Evolutionary conservation across 768 basidiomycete genomes (phyloP), one percentile per base, ranked within the genome.

Genomic region (Sistotremastrum niveocremeum): DNA sequence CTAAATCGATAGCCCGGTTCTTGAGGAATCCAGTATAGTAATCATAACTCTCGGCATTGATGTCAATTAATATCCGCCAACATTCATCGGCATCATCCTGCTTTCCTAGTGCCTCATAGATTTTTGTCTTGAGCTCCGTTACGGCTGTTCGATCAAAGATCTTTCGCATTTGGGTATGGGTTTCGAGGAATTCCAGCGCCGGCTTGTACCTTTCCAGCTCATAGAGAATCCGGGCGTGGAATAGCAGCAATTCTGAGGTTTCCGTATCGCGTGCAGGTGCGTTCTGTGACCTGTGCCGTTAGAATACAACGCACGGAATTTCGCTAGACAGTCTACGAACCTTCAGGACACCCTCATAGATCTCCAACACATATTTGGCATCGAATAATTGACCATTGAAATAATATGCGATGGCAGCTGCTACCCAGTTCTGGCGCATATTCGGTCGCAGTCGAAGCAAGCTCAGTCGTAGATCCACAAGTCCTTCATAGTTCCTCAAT

Each of bases 341-440:
- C 73, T 90, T 87, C 30, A 90, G 62, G 6, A 73, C 79, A 20
- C 59, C 64, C 51, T 81, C 72, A 56, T 89, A 86, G 40, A 79
- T 74, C 46, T 85, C 78, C 31, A 94, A 61, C 2, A 86, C 75
- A 31, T 74, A 74, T 56, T 73, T 74, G 2, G 90, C 81, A 54
- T 86, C 82, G 7, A 60, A 55, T 3, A 76, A 60, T 51, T 91
- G 81, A 5, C 83, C 82, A 48, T 79, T 84, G 10, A 98, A 71
- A 56, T 89, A 83, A 61, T 88, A 81, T 3, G 93, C 90, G 30
- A 98, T 75, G 9, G 89, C 89, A 41, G 91, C 70, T 2, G 76
- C 86, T 45, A 90, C 64, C 95, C 95, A 99, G 60, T 91, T 84
- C 47, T 83, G 75, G 6, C 93, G 84, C 11, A 84, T 65, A 46